Evolutionary conservation across 352 stramenopile species (phyloP).

Genomic region (Globisporangium polare): DNA sequence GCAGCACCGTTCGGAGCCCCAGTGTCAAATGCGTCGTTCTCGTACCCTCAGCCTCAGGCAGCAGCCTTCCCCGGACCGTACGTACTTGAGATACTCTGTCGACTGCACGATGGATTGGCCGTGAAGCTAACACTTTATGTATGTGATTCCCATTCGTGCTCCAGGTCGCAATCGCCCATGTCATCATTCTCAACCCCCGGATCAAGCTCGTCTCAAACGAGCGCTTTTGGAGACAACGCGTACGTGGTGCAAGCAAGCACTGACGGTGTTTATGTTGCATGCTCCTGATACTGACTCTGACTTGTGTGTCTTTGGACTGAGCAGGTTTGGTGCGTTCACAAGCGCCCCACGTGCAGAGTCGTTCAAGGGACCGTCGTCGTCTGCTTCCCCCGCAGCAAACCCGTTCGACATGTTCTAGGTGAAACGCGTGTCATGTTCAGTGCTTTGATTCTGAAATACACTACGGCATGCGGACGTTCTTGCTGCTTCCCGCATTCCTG

Average conservation of each 20-base stretch:
- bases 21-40: conserved; percentile 12
- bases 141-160: background rate
- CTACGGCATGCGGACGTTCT: background rate
- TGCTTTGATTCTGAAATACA: conserved; percentile 5
- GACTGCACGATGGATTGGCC: background rate
- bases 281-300: background rate
- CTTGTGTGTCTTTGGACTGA: background rate
- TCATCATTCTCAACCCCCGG: conserved; percentile 33
- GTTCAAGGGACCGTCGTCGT: conserved; percentile 16
- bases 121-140: background rate
- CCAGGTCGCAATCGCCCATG: conserved; percentile 24
- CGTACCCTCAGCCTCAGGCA: conserved; percentile 6
- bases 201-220: conserved; percentile 26
- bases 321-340: conserved; percentile 33
- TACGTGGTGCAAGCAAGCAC: conserved; percentile 17
- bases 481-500: background rate
- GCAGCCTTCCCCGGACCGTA: conserved; percentile 12
- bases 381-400: conserved; percentile 43
- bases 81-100: background rate
- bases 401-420: conserved; percentile 84
- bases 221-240: conserved; percentile 39
- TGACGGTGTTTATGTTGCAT: background rate
- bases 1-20: conserved; percentile 18
- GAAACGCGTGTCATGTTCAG: background rate
- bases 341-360: conserved; percentile 31